Base-by-base conservation (phyloP, 148 eudicot species). In the Rhododendron ovatum region DNA sequence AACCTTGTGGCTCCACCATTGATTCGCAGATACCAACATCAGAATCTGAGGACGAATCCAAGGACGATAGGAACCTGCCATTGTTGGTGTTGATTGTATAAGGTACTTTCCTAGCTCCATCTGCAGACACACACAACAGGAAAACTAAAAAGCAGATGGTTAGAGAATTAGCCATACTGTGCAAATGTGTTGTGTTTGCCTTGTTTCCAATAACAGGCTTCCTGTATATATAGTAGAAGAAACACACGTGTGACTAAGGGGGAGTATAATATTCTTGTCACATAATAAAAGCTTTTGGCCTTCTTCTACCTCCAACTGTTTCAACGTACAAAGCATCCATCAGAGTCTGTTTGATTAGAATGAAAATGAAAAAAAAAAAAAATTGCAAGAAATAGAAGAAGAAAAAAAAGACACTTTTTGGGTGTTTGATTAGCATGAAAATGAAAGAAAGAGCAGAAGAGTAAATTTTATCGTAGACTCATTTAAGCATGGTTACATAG, bases 1-100 rank as follows among this genome's bases (percentile, higher is more conserved):
- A 92, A 20, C 89, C 92, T 83, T 84, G 88, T 24, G 90, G 41
- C 61, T 89, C 82, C 85, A 86, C 87, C 89, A 81, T 87, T 83
- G 77, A 86, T 18, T 76, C 35, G 87, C 93, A 92, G 39, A 90
- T 88, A 7, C 92, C 86, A n/a, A 48, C 83, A 48, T 13, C 65
- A 0, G 20, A 83, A 41, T 9, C 28, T 2, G 48, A 17, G 30
- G 69, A 51, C 0, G 10, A 82, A 39, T 2, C 41, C 9, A 63
- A 17, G 30, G 69, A 37, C 14, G 67, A 48, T 28, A 11, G 24
- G 33, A 74, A 82, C 14, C 20, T 55, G 39, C 48, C 35, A 55
- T 63, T 51, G 37, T 6, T 50, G 22, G 53, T 80, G 5, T 48
- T 82, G 69, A 50, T n/a, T 11, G 78, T 43, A 57, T 50, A 80